Conservation (phyloP, 805 yeast species). For the Metschnikowia reukaufii region DNA sequence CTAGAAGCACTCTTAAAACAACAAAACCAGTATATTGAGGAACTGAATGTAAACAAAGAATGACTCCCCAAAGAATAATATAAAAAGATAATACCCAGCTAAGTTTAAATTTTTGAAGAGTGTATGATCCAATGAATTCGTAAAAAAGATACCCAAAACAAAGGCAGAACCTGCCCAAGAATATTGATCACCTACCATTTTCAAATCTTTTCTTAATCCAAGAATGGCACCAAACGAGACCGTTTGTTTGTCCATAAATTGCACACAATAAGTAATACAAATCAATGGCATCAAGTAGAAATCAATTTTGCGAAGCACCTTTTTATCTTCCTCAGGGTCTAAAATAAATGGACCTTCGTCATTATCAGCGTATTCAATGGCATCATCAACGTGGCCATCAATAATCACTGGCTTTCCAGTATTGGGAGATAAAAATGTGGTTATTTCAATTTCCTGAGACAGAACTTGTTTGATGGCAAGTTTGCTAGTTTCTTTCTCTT, state of each 20-base stretch:
- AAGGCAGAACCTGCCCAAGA: constrained; percentile 26
- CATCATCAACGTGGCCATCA: constrained; percentile 44
- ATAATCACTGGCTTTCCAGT: constrained; percentile 24
- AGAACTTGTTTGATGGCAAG: constrained; percentile 3
- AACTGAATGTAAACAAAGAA: constrained; percentile 12
- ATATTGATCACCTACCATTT: constrained; percentile 27
- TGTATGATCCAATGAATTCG: constrained; percentile 11
- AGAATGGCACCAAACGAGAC: constrained; percentile 52
- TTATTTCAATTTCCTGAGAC: constrained; percentile 11
- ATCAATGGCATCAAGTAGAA: constrained; percentile 50
- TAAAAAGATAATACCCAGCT: constrained; percentile 4
- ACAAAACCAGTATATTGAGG: constrained; percentile 14
- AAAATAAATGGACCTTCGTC: constrained; percentile 27
- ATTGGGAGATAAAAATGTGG: constrained; percentile 17
- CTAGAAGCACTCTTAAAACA: constrained; percentile 11
- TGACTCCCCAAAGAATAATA: constrained; percentile 14
- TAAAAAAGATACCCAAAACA: constrained; percentile 13
- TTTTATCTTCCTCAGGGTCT: constrained; percentile 32
- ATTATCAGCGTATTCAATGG: constrained; percentile 40
- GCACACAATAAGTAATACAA: constrained; percentile 49
- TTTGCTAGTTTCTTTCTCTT: constrained; percentile 3
- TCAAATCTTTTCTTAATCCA: constrained; percentile 47
- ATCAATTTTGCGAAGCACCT: constrained; percentile 34
- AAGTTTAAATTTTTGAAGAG: constrained; percentile 12
- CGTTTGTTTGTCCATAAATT: constrained; percentile 61